phyloP scores from a whole-genome alignment of 1,139 yeast species.

The Pichia sp. region DNA sequence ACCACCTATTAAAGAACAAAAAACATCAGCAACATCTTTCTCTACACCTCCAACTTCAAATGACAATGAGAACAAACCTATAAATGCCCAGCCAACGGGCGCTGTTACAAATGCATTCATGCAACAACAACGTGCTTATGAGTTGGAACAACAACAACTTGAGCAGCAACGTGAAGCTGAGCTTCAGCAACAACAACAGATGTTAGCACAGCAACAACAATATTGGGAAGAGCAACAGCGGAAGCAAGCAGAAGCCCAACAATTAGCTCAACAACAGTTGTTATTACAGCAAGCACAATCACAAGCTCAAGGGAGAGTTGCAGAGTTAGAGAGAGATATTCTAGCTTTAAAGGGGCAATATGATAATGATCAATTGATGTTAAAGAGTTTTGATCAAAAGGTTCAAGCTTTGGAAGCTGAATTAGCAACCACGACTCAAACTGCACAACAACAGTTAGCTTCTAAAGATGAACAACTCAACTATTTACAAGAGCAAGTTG shows the following conservation, averaged over 20 bases:
- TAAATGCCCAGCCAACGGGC: slow-evolving; percentile 34
- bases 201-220: slow-evolving; percentile 60
- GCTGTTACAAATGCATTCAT: slow-evolving; percentile 17
- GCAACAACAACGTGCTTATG: slow-evolving; percentile 35
- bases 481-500: slow-evolving; percentile 67
- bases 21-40: slow-evolving; percentile 21
- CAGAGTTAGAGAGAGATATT: slow-evolving; percentile 77
- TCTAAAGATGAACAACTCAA: slow-evolving; percentile 70
- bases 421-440: slow-evolving; percentile 50
- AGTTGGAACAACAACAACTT: slow-evolving; percentile 45
- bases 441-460: slow-evolving; percentile 67
- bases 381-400: slow-evolving; percentile 82
- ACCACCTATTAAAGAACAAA: slow-evolving; percentile 15
- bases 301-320: slow-evolving; percentile 72
- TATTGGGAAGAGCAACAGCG: slow-evolving; percentile 63
- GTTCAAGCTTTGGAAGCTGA: slow-evolving; percentile 80
- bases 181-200: slow-evolving; percentile 33
- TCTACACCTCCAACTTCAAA: slow-evolving; percentile 6
- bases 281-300: slow-evolving; percentile 64
- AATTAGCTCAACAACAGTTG: slow-evolving; percentile 66
- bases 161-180: slow-evolving; percentile 44
- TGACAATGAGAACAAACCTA: slow-evolving; percentile 28
- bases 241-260: slow-evolving; percentile 69
- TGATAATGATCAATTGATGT: slow-evolving; percentile 76
- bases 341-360: slow-evolving; percentile 71